Base-by-base conservation (phyloP, 176 grass and related monocot genomes). In the Miscanthus lutarioriparius region DNA sequence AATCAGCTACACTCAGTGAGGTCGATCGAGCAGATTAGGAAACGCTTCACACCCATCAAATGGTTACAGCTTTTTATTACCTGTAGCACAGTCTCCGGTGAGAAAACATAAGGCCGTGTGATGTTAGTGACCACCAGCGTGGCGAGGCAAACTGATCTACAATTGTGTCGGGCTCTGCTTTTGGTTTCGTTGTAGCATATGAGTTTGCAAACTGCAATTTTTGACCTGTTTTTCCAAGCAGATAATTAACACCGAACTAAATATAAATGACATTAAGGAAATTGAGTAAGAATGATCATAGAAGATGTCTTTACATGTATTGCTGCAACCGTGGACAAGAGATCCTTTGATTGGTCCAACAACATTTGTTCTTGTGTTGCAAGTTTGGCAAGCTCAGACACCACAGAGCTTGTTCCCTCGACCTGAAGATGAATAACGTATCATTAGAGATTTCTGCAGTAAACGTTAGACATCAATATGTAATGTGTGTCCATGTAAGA, bases 181-280 rank as follows among this genome's bases (percentile, higher is more conserved):
- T 82, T 88, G 77, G 75, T 78, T 92, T 83, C 86, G 81, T 87
- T 99, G 97, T n/a, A 99, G 70, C 74, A 96, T 82, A 45, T 99
- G 97, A 11, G 93, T 85, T 84, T 94, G 84, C 79, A 99, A 74
- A 80, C 93, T 94, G 83, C 91, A 99, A n/a, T 92, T 90, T 61
- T 92, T 99, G 10, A 96, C 93, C 93, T 99, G 87, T 67, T 83
- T 85, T 92, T 77, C 35, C 35, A 84, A 79, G 6, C 39, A 70
- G 19, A 76, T 39, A 58, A 63, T 86, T 76, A 80, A 36, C 66
- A 70, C 14, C 61, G 7, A 62, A 47, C 22, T 43, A 59, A 62
- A 78, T 33, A 80, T 13, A 19, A 48, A 22, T 48, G 7, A 30
- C 20, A 25, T 2, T 47, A 80, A 10, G n/a, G 26, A 1, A 86